Evolutionary conservation across 2,329 filamentous ascomycete genomes (phyloP).

Genomic region (Penicillium janthinellum): DNA sequence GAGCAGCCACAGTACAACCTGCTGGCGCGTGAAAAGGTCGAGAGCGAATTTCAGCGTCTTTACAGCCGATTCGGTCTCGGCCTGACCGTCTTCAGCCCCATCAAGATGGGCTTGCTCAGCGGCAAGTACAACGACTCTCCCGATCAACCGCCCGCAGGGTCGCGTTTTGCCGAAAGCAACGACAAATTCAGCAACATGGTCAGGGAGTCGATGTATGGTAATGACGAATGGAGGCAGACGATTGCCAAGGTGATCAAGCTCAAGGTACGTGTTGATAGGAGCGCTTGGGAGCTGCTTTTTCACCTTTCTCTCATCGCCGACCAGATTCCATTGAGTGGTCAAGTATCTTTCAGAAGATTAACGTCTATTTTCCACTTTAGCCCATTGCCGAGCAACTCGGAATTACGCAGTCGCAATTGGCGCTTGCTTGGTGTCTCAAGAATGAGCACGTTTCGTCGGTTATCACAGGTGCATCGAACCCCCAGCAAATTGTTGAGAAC

Average conservation of each 20-base stretch:
- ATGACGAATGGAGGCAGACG: neutral
- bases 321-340: neutral
- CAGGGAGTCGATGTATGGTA: neutral
- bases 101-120: constrained; percentile 63
- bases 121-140: constrained; percentile 70
- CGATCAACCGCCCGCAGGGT: constrained; percentile 50
- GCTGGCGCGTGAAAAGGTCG: constrained; percentile 62
- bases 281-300: neutral
- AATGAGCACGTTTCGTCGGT: constrained; percentile 57
- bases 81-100: constrained; percentile 65
- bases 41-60: constrained; percentile 62
- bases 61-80: constrained; percentile 64
- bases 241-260: constrained; percentile 3
- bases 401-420: constrained; percentile 55
- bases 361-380: neutral
- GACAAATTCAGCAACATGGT: constrained; percentile 24
- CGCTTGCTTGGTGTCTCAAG: constrained; percentile 62
- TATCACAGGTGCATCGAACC: constrained; percentile 47
- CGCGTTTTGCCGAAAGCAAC: constrained; percentile 58
- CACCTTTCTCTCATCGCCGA: too few species aligned
- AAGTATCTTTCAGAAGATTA: neutral
- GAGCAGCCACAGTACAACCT: constrained; percentile 70
- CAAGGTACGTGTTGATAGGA: neutral
- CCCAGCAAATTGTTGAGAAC: constrained; percentile 50
- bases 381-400: constrained; percentile 44